Evolutionary conservation across 2,329 filamentous ascomycete genomes (phyloP), one percentile per base, ranked within the genome.

Genomic region (Hypoxylon sp.): DNA sequence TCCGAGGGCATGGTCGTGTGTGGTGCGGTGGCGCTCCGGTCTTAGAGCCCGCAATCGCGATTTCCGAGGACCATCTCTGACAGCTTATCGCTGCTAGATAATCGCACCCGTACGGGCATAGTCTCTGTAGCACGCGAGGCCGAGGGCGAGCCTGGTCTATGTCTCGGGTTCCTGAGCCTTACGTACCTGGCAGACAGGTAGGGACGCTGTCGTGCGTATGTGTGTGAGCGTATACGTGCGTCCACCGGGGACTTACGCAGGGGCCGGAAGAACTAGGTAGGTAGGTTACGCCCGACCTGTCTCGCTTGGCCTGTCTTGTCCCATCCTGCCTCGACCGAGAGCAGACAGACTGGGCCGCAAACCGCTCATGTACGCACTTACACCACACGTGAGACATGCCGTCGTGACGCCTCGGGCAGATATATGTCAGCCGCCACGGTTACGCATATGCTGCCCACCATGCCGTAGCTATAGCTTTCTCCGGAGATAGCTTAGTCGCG

Each of bases 251-350:
- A 45, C 41, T 31, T 27, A 58, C 29, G 55, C 58, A 62, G 54
- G 55, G 54, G 47, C 54, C 49, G 54, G 26, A 10, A 17, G 1
- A 17, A 21, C n/a, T n/a, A n/a, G n/a, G n/a, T n/a, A n/a, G n/a
- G n/a, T n/a, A n/a, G 58, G 58, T 61, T 58, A 58, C 58, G 58
- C 51, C 55, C 55, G 58, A 55, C 24, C 33, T 29, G 56, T 59
- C 46, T 55, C 24, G 42, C 3, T 5, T 24, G n/a, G 13, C 26
- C 13, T 23, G 10, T 35, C 13, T 35, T 31, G 29, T 48, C 50
- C 23, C 9, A 47, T 41, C 41, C 46, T 35, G 18, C 4, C 15
- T 27, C 11, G 38, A 41, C 50, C 27, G 35, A 27, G 15, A 27
- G 9, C 33, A 17, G 24, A n/a, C 20, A 23, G 26, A 21, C 13